Conservation (phyloP, 2,329 filamentous ascomycete genomes). For the Xylariales sp. region DNA sequence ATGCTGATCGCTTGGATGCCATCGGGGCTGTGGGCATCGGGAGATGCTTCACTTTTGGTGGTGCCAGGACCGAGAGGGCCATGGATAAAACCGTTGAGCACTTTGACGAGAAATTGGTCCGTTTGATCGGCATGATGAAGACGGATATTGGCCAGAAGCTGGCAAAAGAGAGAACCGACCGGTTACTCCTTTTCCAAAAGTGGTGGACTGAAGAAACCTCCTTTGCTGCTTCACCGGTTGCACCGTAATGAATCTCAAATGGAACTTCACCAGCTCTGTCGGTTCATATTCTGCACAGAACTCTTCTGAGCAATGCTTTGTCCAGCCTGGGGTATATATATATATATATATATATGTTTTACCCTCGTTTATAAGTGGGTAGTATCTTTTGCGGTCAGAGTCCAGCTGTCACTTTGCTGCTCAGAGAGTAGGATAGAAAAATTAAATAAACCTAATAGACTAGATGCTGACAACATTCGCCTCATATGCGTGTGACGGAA, state of each 20-base stretch:
- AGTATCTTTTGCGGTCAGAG: no score
- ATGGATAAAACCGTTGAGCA: conserved; percentile 68
- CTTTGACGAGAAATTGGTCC: conserved; percentile 71
- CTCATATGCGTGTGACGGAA: no score
- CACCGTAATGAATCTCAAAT: neutral
- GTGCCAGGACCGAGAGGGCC: conserved; percentile 47
- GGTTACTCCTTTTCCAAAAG: conserved; percentile 46
- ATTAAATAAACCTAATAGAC: no score
- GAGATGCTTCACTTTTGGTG: conserved; percentile 72
- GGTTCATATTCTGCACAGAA: no score
- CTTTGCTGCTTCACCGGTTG: conserved; percentile 13
- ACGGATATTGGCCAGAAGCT: conserved; percentile 50
- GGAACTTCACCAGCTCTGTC: no score
- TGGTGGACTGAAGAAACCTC: conserved; percentile 55
- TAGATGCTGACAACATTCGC: no score
- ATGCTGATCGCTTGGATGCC: conserved; percentile 88
- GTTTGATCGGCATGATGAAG: conserved; percentile 62
- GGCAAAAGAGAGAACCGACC: conserved; percentile 48
- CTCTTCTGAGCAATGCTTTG: no score
- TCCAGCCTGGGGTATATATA: neutral
- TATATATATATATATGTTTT: no score
- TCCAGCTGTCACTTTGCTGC: no score
- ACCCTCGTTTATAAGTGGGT: no score
- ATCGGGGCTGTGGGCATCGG: conserved; percentile 84
- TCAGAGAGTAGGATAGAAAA: no score